A percentile compares a stretch with the other conserved stretches of the same genome.
phyloP scores from a whole-genome alignment of 2,329 filamentous ascomycete genomes.

The Coniosporium tulheliwenetii region DNA sequence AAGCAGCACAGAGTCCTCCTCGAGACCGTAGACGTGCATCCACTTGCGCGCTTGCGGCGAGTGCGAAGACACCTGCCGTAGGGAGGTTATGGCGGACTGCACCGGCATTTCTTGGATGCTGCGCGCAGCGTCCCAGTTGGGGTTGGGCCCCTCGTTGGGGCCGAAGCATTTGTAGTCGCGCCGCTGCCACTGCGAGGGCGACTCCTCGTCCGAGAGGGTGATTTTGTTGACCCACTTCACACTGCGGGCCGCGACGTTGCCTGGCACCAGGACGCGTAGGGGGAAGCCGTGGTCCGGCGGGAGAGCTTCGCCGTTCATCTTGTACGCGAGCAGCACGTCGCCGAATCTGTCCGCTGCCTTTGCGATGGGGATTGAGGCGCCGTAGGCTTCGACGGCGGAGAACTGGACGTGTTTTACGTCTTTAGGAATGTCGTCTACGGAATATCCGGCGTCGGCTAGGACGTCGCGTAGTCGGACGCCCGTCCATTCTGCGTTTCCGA shows the following conservation, averaged over 20 bases:
- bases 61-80: constrained; percentile 5
- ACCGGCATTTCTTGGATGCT: constrained; percentile 55
- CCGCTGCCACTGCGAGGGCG: constrained; percentile 48
- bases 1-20: constrained; percentile 17
- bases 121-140: constrained; percentile 47
- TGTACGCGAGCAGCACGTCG: constrained; percentile 42
- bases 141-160: constrained; percentile 36
- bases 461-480: constrained; percentile 41
- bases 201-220: constrained; percentile 50
- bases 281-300: constrained; percentile 53
- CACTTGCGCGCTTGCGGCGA: constrained; percentile 1
- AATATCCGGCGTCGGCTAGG: constrained; percentile 38
- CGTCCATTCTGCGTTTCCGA: constrained; percentile 44
- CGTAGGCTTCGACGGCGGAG: constrained; percentile 43
- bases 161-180: constrained; percentile 56
- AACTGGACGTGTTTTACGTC: constrained; percentile 39
- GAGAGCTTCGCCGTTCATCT: constrained; percentile 50
- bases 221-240: constrained; percentile 57
- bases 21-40: constrained; percentile 5
- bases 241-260: constrained; percentile 49
- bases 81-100: constrained; percentile 46
- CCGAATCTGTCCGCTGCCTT: constrained; percentile 43
- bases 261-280: constrained; percentile 25
- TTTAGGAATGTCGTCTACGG: constrained; percentile 19
- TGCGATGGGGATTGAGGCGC: constrained; percentile 43